Conservation (phyloP, 805 yeast species). For the Kodamaea restingae region DNA sequence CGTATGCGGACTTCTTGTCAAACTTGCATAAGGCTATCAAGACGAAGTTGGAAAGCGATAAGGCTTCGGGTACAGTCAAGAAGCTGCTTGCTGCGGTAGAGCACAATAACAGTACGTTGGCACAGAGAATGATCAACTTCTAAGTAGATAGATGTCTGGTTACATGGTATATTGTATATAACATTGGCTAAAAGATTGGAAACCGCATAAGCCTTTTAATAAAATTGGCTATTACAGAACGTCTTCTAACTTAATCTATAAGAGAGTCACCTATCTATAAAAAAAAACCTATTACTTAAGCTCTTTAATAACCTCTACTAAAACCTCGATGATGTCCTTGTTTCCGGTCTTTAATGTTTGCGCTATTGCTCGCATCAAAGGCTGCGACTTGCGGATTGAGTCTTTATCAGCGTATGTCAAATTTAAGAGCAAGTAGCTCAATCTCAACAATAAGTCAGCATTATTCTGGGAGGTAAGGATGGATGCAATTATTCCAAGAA, state of each 20-base stretch:
- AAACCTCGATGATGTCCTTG: slow-evolving; percentile 11
- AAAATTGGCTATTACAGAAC: too few relatives aligned
- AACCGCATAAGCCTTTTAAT: too few relatives aligned
- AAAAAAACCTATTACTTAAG: too few relatives aligned
- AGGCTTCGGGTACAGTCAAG: slow-evolving; percentile 25
- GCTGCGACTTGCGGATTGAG: slow-evolving; percentile 5
- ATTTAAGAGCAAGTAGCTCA: slow-evolving; percentile 19
- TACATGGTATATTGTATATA: background rate
- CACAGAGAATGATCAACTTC: slow-evolving; percentile 38
- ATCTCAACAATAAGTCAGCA: slow-evolving; percentile 26
- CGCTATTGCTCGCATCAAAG: slow-evolving; percentile 11
- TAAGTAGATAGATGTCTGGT: slow-evolving; percentile 10
- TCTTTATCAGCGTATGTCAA: slow-evolving; percentile 15
- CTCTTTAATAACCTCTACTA: slow-evolving; percentile 16
- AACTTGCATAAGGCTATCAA: slow-evolving; percentile 63
- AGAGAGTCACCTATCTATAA: too few relatives aligned
- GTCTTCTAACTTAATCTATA: background rate
- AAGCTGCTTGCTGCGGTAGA: slow-evolving; percentile 25
- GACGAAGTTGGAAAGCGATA: slow-evolving; percentile 48
- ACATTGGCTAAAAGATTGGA: background rate
- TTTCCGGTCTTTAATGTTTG: slow-evolving; percentile 6
- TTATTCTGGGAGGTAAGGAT: slow-evolving; percentile 23
- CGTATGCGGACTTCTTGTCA: slow-evolving; percentile 64
- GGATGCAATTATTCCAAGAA: slow-evolving; percentile 17
- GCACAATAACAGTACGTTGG: slow-evolving; percentile 30